Percentiles rank a stretch among this genome's conserved stretches.
phyloP scores from a whole-genome alignment of 352 stramenopile genomes.

The Pythium guiyangense region DNA sequence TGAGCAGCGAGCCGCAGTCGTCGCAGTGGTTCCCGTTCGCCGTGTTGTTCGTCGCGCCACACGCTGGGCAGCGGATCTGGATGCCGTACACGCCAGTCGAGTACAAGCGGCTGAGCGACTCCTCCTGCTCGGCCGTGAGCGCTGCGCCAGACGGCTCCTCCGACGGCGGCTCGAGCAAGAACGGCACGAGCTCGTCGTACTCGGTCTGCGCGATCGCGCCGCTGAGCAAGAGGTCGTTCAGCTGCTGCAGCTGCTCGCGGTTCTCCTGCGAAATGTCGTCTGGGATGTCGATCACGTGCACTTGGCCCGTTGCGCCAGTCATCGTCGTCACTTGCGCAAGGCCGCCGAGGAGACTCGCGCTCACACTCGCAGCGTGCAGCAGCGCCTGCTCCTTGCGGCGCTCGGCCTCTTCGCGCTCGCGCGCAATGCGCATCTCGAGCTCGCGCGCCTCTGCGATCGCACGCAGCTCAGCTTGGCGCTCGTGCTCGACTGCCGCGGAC shows the following conservation, averaged over 20 bases:
- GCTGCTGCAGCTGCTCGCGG: slow-evolving; percentile 79
- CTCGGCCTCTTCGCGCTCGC: slow-evolving; percentile 51
- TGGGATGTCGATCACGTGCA: slow-evolving; percentile 82
- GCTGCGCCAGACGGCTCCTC: slow-evolving; percentile 55
- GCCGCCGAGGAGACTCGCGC: slow-evolving; percentile 64
- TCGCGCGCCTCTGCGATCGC: slow-evolving; percentile 73
- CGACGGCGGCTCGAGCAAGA: slow-evolving; percentile 67
- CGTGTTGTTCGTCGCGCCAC: slow-evolving; percentile 84
- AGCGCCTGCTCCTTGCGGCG: slow-evolving; percentile 58
- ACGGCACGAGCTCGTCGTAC: slow-evolving; percentile 87
- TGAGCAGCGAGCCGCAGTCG: slow-evolving; percentile 81
- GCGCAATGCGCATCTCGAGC: slow-evolving; percentile 49
- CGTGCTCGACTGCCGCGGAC: slow-evolving; percentile 67
- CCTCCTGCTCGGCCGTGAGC: slow-evolving; percentile 74
- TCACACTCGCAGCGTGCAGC: slow-evolving; percentile 70
- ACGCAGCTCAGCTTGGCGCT: slow-evolving; percentile 76
- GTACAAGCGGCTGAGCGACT: slow-evolving; percentile 79
- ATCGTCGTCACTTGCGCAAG: slow-evolving; percentile 80
- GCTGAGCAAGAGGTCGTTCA: slow-evolving; percentile 81
- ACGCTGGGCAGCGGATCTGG: slow-evolving; percentile 84
- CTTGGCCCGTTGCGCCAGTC: slow-evolving; percentile 54
- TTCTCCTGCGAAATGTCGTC: slow-evolving; percentile 83
- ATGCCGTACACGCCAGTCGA: slow-evolving; percentile 75
- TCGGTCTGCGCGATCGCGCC: slow-evolving; percentile 79
- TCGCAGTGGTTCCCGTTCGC: slow-evolving; percentile 86